Conservation (phyloP, 1,284 basidiomycete genomes). For the Ceratobasidium sp. region DNA sequence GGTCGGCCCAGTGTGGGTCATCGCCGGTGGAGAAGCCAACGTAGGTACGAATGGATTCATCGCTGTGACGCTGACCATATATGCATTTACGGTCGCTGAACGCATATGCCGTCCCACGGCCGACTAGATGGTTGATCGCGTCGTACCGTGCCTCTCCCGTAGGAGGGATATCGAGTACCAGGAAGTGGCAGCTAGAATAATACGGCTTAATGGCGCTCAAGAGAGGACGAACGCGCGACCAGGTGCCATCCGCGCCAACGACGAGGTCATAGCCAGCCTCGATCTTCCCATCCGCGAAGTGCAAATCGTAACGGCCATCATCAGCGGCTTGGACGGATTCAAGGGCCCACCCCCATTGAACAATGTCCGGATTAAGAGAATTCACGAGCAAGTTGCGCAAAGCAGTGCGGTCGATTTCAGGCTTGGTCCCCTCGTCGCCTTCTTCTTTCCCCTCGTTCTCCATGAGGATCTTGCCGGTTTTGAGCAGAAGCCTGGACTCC, state of each 20-base stretch:
- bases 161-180: constrained; percentile 54
- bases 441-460: constrained; percentile 2
- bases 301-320: constrained; percentile 38
- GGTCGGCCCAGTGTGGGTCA: constrained; percentile 51
- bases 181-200: constrained; percentile 58
- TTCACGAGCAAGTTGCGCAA: constrained; percentile 53
- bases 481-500: constrained; percentile 53
- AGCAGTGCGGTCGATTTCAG: constrained; percentile 55
- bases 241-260: constrained; percentile 65
- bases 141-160: constrained; percentile 51
- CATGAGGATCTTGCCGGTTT: constrained; percentile 49
- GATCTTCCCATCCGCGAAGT: constrained; percentile 49
- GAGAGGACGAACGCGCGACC: constrained; percentile 60
- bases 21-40: constrained; percentile 50
- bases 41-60: constrained; percentile 56
- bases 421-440: constrained; percentile 46
- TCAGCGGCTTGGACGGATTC: constrained; percentile 34
- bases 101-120: constrained; percentile 54
- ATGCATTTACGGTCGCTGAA: constrained; percentile 54
- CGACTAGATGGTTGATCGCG: constrained; percentile 53
- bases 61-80: constrained; percentile 57
- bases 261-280: constrained; percentile 54
- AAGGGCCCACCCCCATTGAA: constrained; percentile 54
- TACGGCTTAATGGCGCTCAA: constrained; percentile 55
- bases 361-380: constrained; percentile 51